These are phyloP conservation scores for Aquilaria malaccensis DNA, from an alignment of 345 rosid species.

Conservation along the genomic window DNA sequence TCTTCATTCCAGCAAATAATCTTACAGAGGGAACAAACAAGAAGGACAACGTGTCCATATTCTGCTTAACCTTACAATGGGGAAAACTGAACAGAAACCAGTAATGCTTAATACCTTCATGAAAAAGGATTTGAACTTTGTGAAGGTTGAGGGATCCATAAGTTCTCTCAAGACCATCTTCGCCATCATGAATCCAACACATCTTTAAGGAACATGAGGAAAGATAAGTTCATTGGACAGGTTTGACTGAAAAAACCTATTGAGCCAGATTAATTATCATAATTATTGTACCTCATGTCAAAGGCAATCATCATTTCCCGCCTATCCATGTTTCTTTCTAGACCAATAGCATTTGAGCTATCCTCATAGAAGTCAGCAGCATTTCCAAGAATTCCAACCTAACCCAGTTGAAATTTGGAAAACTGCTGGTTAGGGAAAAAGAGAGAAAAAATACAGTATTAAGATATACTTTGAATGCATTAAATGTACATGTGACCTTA, in stretches of 20 bases:
- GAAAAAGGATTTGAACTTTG: slow-evolving; percentile 71
- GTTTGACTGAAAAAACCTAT: neutral
- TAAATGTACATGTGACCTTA: no score
- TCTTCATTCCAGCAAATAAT: no score
- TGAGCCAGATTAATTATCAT: slow-evolving; percentile 1
- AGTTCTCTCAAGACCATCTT: slow-evolving; percentile 93
- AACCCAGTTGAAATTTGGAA: slow-evolving; percentile 7
- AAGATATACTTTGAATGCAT: neutral
- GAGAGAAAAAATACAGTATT: neutral
- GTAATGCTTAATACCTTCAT: slow-evolving; percentile 42
- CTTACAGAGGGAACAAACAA: no score
- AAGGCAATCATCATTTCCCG: slow-evolving; percentile 97
- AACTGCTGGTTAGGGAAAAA: slow-evolving; percentile 1
- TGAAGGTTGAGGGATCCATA: slow-evolving; percentile 75
- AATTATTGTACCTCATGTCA: slow-evolving; percentile 70
- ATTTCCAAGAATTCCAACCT: slow-evolving; percentile 94
- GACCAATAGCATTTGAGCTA: slow-evolving; percentile 33
- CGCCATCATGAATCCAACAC: slow-evolving; percentile 98
- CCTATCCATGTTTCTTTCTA: slow-evolving; percentile 51
- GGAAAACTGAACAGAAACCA: neutral
- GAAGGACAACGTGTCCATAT: no score
- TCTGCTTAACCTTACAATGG: neutral
- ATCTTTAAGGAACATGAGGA: slow-evolving; percentile 35
- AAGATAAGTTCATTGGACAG: slow-evolving; percentile 15
- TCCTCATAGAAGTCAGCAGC: slow-evolving; percentile 83